phyloP scores from a whole-genome alignment of 306 rosid species.

The Prosopis cineraria region DNA sequence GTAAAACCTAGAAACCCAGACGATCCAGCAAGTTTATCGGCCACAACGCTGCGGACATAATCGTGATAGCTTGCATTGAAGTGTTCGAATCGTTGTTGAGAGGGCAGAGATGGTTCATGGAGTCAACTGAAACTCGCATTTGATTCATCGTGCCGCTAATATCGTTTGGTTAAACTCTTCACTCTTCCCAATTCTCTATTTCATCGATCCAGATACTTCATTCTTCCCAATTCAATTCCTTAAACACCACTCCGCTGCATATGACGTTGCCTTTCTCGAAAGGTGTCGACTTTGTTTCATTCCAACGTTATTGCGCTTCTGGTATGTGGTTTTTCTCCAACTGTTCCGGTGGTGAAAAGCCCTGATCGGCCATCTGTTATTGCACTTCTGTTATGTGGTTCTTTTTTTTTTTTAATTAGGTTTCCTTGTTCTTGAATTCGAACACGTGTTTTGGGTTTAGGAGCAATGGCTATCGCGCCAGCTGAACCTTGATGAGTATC shows the following conservation, averaged over 20 bases:
- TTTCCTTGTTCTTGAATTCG: background rate
- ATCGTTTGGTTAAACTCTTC: background rate
- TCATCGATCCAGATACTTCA: background rate
- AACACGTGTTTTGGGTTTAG: constrained; percentile 11
- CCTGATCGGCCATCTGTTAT: background rate
- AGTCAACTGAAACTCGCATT: background rate
- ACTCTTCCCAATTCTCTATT: background rate
- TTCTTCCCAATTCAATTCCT: background rate
- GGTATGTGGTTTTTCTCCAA: background rate
- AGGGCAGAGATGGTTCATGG: background rate
- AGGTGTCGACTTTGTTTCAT: too few species aligned
- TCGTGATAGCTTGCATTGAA: background rate
- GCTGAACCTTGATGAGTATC: constrained; percentile 69
- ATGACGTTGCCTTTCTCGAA: too few species aligned
- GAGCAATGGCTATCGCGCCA: constrained; percentile 73
- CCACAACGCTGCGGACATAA: background rate
- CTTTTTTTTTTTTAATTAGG: too few species aligned
- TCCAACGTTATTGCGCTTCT: too few species aligned
- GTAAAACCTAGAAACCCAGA: background rate
- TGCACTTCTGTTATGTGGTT: background rate
- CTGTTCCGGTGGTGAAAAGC: background rate
- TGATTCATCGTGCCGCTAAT: background rate
- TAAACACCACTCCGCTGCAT: background rate
- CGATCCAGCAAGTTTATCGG: background rate
- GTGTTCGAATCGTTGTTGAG: background rate